These are phyloP conservation scores for Daldinia decipiens DNA, from an alignment of 495 filamentous ascomycete genomes.

Conservation along the genomic window DNA sequence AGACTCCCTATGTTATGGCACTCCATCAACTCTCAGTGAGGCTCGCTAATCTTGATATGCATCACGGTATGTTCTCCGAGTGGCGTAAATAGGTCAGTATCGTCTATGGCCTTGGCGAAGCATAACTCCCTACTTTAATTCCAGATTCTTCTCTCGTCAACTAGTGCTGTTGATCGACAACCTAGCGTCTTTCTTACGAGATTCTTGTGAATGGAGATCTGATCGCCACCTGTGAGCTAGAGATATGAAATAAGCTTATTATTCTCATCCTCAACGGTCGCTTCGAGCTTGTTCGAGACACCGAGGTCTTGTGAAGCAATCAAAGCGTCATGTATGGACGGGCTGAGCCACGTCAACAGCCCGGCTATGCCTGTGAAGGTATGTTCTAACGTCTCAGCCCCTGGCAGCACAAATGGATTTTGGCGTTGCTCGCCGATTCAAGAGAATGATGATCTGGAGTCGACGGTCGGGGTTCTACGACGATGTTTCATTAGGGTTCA, in stretches of 20 bases:
- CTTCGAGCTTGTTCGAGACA: conserved; percentile 14
- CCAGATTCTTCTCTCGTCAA: conserved; percentile 8
- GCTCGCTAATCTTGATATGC: conserved; percentile 11
- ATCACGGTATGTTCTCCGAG: conserved; percentile 15
- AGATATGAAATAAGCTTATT: conserved; percentile 13
- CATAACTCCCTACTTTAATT: conserved; percentile 29
- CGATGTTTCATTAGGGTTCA: not conserved
- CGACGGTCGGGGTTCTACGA: not conserved
- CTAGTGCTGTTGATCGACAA: conserved; percentile 1
- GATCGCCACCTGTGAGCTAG: conserved; percentile 4
- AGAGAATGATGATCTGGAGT: not conserved
- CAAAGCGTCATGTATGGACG: conserved; percentile 40
- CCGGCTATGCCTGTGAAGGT: conserved; percentile 55
- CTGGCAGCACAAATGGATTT: conserved; percentile 26
- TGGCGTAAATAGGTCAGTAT: conserved; percentile 22
- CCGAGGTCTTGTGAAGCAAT: conserved; percentile 13
- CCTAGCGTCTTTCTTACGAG: not conserved
- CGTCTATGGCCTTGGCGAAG: conserved; percentile 5
- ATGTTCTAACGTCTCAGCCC: conserved; percentile 39
- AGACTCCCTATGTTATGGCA: conserved; percentile 5
- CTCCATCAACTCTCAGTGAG: conserved; percentile 7
- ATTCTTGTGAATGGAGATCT: conserved; percentile 5
- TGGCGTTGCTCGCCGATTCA: conserved; percentile 2
- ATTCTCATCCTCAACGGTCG: conserved; percentile 1
- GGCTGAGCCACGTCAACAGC: conserved; percentile 53